Base-by-base conservation (phyloP, 805 yeast species). In the Metschnikowia chrysomelidarum region DNA sequence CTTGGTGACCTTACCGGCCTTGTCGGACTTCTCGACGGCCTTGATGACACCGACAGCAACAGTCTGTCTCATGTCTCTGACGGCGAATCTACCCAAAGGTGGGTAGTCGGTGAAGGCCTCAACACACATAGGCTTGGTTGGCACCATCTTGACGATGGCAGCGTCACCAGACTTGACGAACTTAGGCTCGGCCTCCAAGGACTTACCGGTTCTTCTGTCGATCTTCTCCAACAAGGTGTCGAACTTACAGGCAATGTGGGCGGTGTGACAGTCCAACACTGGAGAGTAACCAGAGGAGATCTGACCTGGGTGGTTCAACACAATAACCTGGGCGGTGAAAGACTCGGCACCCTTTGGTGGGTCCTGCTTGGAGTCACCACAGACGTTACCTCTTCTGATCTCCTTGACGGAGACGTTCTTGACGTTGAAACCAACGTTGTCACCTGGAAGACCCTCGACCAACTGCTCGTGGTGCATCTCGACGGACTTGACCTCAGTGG, bases 41-140 rank as follows among this genome's bases (percentile, higher is more conserved):
- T 91, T 91, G 85, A 91, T 85, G 67, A 89, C 96, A 86, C 97
- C 97, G 69, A 89, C 97, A 69, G 97, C 97, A 63, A 89, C 97
- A 61, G 97, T 89, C 78, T 88, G 96, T 85, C 97, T 86, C 97
- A 88, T 88, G 77, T 88, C 97, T 85, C 97, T 89, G 80, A 88
- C 96, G 69, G 70, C 70, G 60, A 63, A 64, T 59, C 69, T 59
- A 56, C 68, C 69, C 54, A 62, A 63, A 53, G 69, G 69, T 57
- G 69, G 69, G 67, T 59, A 63, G 53, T 62, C 69, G 45, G 65
- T 58, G 65, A 61, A 62, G 40, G 68, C 59, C 58, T 62, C 68
- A 58, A 62, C 68, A 60, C 62, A 61, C 68, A 62, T 60, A 53
- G 68, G 68, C 60, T 62, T 62, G 53, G 67, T 50, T 57, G 67